Evolutionary conservation across 1,139 yeast genomes (phyloP), one percentile per base, ranked within the genome.

Genomic region (Candida sojae): DNA sequence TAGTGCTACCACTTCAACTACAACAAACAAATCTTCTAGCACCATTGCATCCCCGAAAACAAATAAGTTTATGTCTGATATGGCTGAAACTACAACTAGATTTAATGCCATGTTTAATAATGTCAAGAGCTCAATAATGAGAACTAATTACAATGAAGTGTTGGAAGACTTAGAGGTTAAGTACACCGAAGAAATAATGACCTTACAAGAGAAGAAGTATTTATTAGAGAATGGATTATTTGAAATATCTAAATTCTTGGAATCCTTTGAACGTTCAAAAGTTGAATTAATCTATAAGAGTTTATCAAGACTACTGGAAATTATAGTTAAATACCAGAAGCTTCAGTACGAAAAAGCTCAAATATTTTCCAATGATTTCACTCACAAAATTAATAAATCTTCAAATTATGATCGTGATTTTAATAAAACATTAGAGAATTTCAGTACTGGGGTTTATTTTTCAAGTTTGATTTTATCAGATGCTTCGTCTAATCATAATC

Each of bases 381-480:
- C 67, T 4, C 53, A 58, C 2, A 53, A 60, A 2, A 55, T 67
- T 34, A 68, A 70, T 49, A 56, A 58, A n/a, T 59, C 67, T 3
- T 59, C 60, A n/a, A 56, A 69, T 46, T 63, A 64, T 44, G 53
- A 54, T 8, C 57, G 54, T 8, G 81, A 76, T 43, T 65, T 68
- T 37, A 50, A 61, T 7, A 49, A 54, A 12, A 50, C 68, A 10
- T 34, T 72, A 6, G 57, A 57, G 2, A 53, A 57, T 25, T 72
- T 63, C 50, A 62, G 70, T 42, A 66, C 78, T 1, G 81, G 81
- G 2, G 64, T 75, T 11, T 75, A 70, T 54, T 68, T 71, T 44
- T 78, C 79, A 0, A 63, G 75, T 2, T 58, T 57, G 11, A 52
- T 66, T 7, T 60, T 70, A 1, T 73, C 75, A 3, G 64, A 61